Percentiles rank a stretch among this genome's conserved stretches.
Evolutionary conservation across 768 basidiomycete species (phyloP).

Genomic region (Calvatia gigantea): DNA sequence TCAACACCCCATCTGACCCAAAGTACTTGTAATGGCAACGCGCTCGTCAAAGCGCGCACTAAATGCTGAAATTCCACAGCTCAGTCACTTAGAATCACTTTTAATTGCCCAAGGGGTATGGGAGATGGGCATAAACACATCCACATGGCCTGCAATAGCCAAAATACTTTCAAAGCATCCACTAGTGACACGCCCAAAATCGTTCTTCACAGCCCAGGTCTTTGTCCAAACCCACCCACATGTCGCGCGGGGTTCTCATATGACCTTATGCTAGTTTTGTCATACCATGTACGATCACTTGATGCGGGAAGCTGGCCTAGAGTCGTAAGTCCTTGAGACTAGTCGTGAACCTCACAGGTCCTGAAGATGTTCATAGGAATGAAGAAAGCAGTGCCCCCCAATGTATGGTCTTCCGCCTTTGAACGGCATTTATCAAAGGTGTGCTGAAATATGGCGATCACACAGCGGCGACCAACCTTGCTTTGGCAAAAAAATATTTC

Average conservation of each 20-base stretch:
- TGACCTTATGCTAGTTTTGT: slow-evolving; percentile 50
- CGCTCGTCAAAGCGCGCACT: slow-evolving; percentile 25
- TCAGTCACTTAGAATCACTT: slow-evolving; percentile 58
- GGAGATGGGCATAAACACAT: slow-evolving; percentile 60
- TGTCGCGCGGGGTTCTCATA: slow-evolving; percentile 9
- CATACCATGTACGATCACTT: slow-evolving; percentile 61
- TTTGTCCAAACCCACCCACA: slow-evolving; percentile 18
- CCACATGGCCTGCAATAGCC: slow-evolving; percentile 64
- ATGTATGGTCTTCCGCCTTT: slow-evolving; percentile 33
- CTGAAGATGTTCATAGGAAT: slow-evolving; percentile 28
- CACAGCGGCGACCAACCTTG: slow-evolving; percentile 64
- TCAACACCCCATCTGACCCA: background rate
- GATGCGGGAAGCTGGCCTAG: slow-evolving; percentile 64
- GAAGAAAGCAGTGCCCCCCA: slow-evolving; percentile 51
- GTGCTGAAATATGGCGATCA: slow-evolving; percentile 10
- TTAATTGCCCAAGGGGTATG: slow-evolving; percentile 85
- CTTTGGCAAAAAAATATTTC: slow-evolving; percentile 76
- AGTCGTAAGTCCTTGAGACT: slow-evolving; percentile 45
- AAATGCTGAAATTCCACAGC: slow-evolving; percentile 18
- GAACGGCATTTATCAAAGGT: background rate
- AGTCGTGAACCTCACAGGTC: slow-evolving; percentile 2
- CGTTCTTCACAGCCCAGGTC: slow-evolving; percentile 70
- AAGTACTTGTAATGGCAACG: slow-evolving; percentile 24
- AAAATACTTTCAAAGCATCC: slow-evolving; percentile 69
- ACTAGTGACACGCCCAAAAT: slow-evolving; percentile 55